A percentile compares a stretch with the other conserved stretches of the same genome.
These are phyloP conservation scores for Teunomyces gatunensis DNA, from an alignment of 805 yeast species.

Conservation along the genomic window DNA sequence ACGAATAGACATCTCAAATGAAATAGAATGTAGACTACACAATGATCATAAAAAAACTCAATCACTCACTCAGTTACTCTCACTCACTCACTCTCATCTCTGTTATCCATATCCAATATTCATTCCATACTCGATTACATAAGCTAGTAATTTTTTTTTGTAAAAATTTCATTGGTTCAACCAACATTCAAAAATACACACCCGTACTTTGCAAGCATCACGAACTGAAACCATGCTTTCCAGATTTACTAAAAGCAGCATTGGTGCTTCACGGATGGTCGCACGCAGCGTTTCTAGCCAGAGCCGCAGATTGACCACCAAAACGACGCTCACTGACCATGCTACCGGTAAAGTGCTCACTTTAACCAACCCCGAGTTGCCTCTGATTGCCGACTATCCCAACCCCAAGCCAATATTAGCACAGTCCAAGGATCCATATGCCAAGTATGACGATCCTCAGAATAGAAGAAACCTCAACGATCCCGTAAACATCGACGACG, in stretches of 20 bases:
- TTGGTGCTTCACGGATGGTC: slow-evolving; percentile 9
- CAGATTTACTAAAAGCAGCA: slow-evolving; percentile 23
- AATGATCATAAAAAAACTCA: too few species aligned
- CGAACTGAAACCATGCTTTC: slow-evolving; percentile 20
- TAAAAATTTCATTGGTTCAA: slow-evolving; percentile 6
- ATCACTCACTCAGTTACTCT: too few species aligned
- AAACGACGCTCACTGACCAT: slow-evolving; percentile 39
- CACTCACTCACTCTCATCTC: too few species aligned
- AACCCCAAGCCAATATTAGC: slow-evolving; percentile 56
- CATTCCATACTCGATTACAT: background rate
- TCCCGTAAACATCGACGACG: slow-evolving; percentile 69
- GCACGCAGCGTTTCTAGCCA: slow-evolving; percentile 6
- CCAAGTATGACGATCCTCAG: slow-evolving; percentile 75
- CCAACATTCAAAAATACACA: background rate
- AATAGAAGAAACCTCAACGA: slow-evolving; percentile 76
- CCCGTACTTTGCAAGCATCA: background rate
- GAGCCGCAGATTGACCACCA: slow-evolving; percentile 27
- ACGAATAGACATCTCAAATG: too few species aligned
- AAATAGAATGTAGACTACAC: too few species aligned
- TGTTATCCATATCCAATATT: too few species aligned
- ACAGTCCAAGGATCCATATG: slow-evolving; percentile 68
- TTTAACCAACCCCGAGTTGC: slow-evolving; percentile 41
- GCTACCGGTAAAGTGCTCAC: slow-evolving; percentile 36
- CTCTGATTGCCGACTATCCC: slow-evolving; percentile 58
- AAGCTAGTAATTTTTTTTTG: slow-evolving; percentile 6